Evolutionary conservation across 139 green algal species (phyloP), one percentile per base, ranked within the genome.

Genomic region (Pleodorina starrii): DNA sequence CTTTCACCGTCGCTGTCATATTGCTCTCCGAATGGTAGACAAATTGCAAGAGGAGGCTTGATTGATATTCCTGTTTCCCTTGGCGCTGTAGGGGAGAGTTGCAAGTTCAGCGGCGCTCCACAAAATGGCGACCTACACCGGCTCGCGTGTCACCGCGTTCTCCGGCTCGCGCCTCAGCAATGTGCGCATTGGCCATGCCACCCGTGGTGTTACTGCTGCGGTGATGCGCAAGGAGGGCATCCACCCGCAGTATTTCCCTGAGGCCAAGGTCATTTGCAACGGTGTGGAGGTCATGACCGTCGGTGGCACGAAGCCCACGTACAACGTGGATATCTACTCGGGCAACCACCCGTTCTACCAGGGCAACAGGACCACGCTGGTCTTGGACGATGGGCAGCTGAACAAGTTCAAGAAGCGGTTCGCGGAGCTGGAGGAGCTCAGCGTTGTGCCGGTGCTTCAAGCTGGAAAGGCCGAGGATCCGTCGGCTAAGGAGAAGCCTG

Each of bases 321-420:
- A 99, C 93, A 96, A 96, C 86, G 98, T 99, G 46, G 98, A 99
- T 82, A 95, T 99, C 79, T 99, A 98, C 97, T 97, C 93, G 11
- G 98, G 98, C 57, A 99, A 99, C 94, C 97, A 99, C 92, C 97
- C 97, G 46, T 99, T 98, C 92, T 99, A 96, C 95, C 94, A 97
- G 94, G 96, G 96, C 76, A 83, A 84, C 77, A 92, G 74, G 59
- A 91, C 48, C n/a, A 91, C 85, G 2, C 90, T 98, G 38, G 78
- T 99, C 0, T 89, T 95, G 16, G 95, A 99, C 77, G 96, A 97
- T 85, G 96, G 96, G 19, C 95, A 96, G 85, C 94, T 99, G 48
- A 97, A 97, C 94, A 95, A 94, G 76, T 99, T 99, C 93, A 97
- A 97, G 88, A 91, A 94, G 82, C 91, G 85, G 35, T 90, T 90